Base-by-base conservation (phyloP, 208 protist species). In the Jaenimonas drosophilae region DNA sequence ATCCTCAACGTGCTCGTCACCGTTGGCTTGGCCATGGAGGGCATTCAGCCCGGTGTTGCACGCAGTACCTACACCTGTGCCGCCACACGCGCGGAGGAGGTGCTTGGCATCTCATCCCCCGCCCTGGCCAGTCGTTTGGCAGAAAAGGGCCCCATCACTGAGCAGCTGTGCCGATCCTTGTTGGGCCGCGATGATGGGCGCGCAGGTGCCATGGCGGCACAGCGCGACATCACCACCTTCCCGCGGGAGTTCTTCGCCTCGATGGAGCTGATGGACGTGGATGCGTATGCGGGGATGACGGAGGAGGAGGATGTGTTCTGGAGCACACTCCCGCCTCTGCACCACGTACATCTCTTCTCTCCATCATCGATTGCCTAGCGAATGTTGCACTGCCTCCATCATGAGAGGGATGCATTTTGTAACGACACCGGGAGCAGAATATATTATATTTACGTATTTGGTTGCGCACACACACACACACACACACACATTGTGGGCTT, bases 1-100 rank as follows among this genome's bases (percentile, higher is more conserved):
- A 59, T 78, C 21, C 43, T 77, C 29, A 78, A 75, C 41, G 65
- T 67, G 3, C 59, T 83, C 9, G 31, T 83, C 9, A 59, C 68
- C 12, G 51, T 76, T 46, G 74, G 69, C n/a, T 37, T 83, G 3
- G 54, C 65, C 0, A 62, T 78, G 57, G 74, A 83, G 51, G 47
- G 62, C 42, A 50, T 63, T n/a, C 49, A 67, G 2, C 65, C 69
- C 3, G 48, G 44, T 3, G 58, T 83, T n/a, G 54, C 69, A 1
- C 54, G 56, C 16, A 66, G 57, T 53, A 51, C 64, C 17, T 83
- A 70, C 52, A 49, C 44, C 16, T 36, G 67, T 28, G 61, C 57
- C 9, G 7, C 41, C 0, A 37, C 31, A 7, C 57, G 66, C 28
- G 59, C 61, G 9, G 40, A 58, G 16, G 62, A 74, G 28, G 59